Conservation (phyloP, 306 rosid genomes). For the Hylodesmum podocarpum region DNA sequence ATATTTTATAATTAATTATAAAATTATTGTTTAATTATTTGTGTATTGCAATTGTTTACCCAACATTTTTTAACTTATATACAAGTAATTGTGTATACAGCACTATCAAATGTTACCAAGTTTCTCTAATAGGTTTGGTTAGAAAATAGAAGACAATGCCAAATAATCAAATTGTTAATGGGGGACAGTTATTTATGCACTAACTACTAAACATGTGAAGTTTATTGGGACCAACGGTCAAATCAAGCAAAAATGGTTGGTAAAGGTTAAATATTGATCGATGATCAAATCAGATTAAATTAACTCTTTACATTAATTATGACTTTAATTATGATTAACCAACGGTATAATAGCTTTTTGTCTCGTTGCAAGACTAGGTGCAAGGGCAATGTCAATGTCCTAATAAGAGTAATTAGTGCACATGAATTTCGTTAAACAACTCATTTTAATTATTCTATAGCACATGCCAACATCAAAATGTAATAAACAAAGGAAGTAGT, state of each 20-base stretch:
- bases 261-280: neutral
- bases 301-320: too few species aligned
- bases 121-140: neutral
- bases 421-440: conserved; percentile 37
- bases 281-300: conserved; percentile 29
- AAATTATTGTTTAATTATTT: too few species aligned
- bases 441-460: conserved; percentile 8
- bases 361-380: conserved; percentile 31
- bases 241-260: conserved; percentile 27
- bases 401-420: conserved; percentile 25
- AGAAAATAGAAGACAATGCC: neutral
- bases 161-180: neutral
- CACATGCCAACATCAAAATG: conserved; percentile 6
- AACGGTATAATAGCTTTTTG: conserved; percentile 27
- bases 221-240: conserved; percentile 37
- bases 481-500: conserved; percentile 6
- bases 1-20: too few species aligned
- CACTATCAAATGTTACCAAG: too few species aligned
- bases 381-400: conserved; percentile 41
- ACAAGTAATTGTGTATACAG: too few species aligned
- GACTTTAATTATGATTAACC: conserved; percentile 21
- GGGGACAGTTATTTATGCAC: neutral
- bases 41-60: too few species aligned
- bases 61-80: too few species aligned
- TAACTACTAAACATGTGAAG: conserved; percentile 35